These are phyloP conservation scores for Rhodocollybia butyracea DNA, from an alignment of 768 basidiomycete genomes.

Conservation along the genomic window DNA sequence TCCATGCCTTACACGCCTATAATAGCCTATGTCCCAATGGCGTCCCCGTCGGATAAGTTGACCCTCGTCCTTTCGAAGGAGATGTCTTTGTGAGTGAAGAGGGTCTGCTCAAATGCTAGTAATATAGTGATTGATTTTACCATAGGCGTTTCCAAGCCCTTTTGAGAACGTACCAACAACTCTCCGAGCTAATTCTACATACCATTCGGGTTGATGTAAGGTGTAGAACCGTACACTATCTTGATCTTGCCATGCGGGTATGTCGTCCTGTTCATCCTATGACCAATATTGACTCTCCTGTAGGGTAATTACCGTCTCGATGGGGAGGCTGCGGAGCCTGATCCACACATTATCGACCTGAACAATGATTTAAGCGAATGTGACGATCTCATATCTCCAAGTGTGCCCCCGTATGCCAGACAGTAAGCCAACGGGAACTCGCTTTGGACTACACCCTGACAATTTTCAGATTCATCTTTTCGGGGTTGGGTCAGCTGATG, in stretches of 20 bases:
- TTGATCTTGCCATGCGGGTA: constrained; percentile 78
- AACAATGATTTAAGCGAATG: constrained; percentile 76
- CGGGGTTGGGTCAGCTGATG: constrained; percentile 81
- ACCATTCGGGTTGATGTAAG: constrained; percentile 87
- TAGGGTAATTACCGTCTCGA: constrained; percentile 86
- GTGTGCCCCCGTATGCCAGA: constrained; percentile 62
- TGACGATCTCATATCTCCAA: constrained; percentile 64
- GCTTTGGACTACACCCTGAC: constrained; percentile 10
- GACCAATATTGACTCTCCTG: neutral
- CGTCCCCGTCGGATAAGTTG: constrained; percentile 45
- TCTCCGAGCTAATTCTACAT: constrained; percentile 82
- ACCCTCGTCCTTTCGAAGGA: constrained; percentile 79
- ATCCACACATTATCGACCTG: constrained; percentile 83
- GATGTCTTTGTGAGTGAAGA: constrained; percentile 74
- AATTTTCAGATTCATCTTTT: constrained; percentile 72
- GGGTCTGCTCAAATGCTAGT: neutral
- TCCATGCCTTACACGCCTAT: constrained; percentile 36
- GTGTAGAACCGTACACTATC: constrained; percentile 77
- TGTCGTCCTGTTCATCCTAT: constrained; percentile 19
- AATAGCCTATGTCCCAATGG: constrained; percentile 43
- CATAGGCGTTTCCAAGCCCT: constrained; percentile 87
- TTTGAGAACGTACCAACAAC: constrained; percentile 85
- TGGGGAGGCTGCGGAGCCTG: constrained; percentile 86
- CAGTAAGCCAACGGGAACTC: constrained; percentile 43
- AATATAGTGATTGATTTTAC: constrained; percentile 10